Percentiles rank a stretch among this genome's conserved stretches.
Evolutionary conservation across 495 filamentous ascomycete species (phyloP).

Genomic region (Penicillium nucicola): DNA sequence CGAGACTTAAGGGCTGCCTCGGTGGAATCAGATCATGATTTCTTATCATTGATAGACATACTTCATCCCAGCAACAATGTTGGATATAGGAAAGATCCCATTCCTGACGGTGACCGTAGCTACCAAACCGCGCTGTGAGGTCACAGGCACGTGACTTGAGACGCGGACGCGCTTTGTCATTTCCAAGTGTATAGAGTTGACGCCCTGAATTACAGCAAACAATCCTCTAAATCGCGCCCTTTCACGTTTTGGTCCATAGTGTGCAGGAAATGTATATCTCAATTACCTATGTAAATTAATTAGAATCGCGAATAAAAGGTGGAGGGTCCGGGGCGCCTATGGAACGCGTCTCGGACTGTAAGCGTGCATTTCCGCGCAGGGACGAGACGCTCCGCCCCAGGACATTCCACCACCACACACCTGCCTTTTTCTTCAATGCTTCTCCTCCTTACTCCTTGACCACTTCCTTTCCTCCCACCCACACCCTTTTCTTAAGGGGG

Average conservation of each 20-base stretch:
- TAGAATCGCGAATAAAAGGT: conserved; percentile 22
- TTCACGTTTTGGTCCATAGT: conserved; percentile 1
- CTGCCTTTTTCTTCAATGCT: conserved; percentile 33
- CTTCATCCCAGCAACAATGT: too few relatives aligned
- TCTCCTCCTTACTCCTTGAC: conserved; percentile 25
- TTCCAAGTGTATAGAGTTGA: conserved; percentile 9
- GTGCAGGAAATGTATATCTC: neutral
- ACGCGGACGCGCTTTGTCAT: conserved; percentile 25
- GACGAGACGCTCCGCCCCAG: conserved; percentile 37
- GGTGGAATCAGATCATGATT: too few relatives aligned
- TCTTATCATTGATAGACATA: too few relatives aligned
- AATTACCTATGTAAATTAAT: conserved; percentile 2
- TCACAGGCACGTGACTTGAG: conserved; percentile 25
- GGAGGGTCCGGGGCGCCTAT: conserved; percentile 44
- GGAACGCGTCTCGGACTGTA: conserved; percentile 49
- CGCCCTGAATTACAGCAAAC: neutral
- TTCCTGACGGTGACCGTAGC: conserved; percentile 2
- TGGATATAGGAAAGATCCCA: neutral
- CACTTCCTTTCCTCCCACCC: conserved; percentile 17
- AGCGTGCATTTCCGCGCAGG: conserved; percentile 48
- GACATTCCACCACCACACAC: conserved; percentile 41
- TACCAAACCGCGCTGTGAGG: conserved; percentile 18
- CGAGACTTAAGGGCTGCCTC: too few relatives aligned
- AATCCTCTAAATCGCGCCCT: neutral
- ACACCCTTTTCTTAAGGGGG: conserved; percentile 10